Evolutionary conservation across 2,329 filamentous ascomycete genomes (phyloP).

Genomic region (Hymenoscyphus infarciens): DNA sequence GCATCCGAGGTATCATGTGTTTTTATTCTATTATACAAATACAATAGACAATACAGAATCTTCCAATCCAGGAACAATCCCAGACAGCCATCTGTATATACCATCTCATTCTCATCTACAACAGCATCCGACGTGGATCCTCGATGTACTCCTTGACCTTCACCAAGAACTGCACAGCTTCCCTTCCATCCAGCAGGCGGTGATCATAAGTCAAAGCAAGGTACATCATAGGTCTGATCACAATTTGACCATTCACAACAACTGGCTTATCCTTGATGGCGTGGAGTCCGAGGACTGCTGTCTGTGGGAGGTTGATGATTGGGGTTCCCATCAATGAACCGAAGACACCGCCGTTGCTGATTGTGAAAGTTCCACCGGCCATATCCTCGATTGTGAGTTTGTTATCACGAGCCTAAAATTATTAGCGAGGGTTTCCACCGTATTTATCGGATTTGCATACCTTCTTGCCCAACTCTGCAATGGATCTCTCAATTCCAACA

Average conservation of each 20-base stretch:
- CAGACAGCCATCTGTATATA: not conserved
- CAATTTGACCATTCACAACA: constrained; percentile 87
- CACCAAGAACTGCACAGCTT: constrained; percentile 93
- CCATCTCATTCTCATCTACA: constrained; percentile 38
- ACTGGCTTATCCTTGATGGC: constrained; percentile 94
- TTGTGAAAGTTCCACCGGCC: constrained; percentile 97
- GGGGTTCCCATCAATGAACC: constrained; percentile 96
- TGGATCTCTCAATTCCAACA: constrained; percentile 82
- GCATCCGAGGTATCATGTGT: not conserved
- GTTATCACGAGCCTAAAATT: constrained; percentile 74
- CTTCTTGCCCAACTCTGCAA: constrained; percentile 95
- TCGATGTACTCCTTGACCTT: constrained; percentile 98
- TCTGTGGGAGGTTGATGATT: constrained; percentile 96
- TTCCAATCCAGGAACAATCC: not conserved
- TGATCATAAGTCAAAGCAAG: constrained; percentile 97
- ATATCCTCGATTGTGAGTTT: constrained; percentile 99
- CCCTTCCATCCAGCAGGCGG: constrained; percentile 87
- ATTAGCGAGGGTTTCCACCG: constrained; percentile 13
- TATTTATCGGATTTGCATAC: constrained; percentile 42
- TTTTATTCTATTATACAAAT: constrained; percentile 5
- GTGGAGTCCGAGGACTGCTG: constrained; percentile 86
- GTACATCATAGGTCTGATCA: constrained; percentile 99
- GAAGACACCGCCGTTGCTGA: constrained; percentile 96
- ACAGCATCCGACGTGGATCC: constrained; percentile 87
- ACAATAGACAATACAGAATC: not conserved